Evolutionary conservation across 768 basidiomycete species (phyloP).

Genomic region (Termitomyces sp.): DNA sequence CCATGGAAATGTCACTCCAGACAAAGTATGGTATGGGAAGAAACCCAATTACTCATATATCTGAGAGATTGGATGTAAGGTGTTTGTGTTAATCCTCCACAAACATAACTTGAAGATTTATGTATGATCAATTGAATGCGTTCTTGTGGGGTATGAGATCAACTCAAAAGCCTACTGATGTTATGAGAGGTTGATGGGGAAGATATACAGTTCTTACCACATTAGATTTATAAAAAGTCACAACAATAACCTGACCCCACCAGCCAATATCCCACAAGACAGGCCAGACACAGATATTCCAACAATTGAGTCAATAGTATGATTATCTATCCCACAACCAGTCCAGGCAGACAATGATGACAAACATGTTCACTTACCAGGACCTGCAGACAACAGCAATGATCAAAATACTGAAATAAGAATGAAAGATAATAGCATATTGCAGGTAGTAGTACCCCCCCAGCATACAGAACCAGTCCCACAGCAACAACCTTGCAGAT

Average conservation of each 20-base stretch:
- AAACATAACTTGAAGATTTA: conserved; percentile 26
- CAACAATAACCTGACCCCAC: not conserved
- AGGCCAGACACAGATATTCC: too few species aligned
- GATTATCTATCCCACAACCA: too few species aligned
- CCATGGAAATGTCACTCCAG: conserved; percentile 15
- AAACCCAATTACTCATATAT: conserved; percentile 1
- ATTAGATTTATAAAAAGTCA: not conserved
- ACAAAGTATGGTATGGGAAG: conserved; percentile 18
- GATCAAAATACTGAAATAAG: not conserved
- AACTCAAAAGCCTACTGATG: not conserved
- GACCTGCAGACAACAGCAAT: not conserved
- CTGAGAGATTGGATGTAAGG: too few species aligned
- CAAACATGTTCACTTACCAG: not conserved
- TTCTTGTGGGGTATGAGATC: not conserved
- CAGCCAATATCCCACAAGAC: not conserved
- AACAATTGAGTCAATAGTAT: too few species aligned
- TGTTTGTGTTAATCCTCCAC: conserved; percentile 15
- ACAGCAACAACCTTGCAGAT: not conserved
- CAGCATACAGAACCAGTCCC: not conserved
- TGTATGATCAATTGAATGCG: not conserved
- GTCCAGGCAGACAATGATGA: not conserved
- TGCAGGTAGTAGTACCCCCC: not conserved
- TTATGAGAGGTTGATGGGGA: too few species aligned
- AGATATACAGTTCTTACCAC: not conserved
- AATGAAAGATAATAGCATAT: not conserved